Percentiles rank a stretch among this genome's conserved stretches.
These are phyloP conservation scores for Coemansia sp. DNA, from an alignment of 192 early-diverging fungal species.

Conservation along the genomic window DNA sequence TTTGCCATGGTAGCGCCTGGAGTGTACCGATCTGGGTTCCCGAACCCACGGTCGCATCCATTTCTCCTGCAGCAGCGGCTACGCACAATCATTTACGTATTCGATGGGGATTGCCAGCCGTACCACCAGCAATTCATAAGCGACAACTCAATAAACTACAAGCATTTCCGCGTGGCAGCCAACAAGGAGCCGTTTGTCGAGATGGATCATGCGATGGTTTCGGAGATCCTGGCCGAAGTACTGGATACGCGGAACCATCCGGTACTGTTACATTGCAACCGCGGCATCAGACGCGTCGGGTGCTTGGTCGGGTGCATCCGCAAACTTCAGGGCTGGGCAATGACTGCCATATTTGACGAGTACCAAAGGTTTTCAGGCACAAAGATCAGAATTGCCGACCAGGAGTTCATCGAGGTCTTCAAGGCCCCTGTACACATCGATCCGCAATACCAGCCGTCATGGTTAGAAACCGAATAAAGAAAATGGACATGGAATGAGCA, in stretches of 20 bases:
- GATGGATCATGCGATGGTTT: constrained; percentile 36
- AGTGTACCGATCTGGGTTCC: constrained; percentile 93
- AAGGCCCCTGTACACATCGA: constrained; percentile 25
- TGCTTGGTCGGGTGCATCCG: constrained; percentile 92
- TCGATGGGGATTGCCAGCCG: constrained; percentile 70
- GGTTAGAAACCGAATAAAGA: constrained; percentile 21
- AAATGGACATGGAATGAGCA: too few species aligned
- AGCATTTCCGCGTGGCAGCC: constrained; percentile 79
- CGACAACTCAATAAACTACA: constrained; percentile 69
- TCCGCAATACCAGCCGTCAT: constrained; percentile 22
- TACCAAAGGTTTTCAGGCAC: constrained; percentile 91
- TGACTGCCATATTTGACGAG: constrained; percentile 97
- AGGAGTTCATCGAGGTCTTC: constrained; percentile 74
- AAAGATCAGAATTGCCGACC: constrained; percentile 86
- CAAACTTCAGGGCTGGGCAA: constrained; percentile 93
- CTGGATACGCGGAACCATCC: constrained; percentile 54
- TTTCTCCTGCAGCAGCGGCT: constrained; percentile 85
- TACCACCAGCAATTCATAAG: constrained; percentile 71
- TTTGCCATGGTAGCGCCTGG: constrained; percentile 93
- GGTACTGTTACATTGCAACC: constrained; percentile 90
- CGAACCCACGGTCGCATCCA: constrained; percentile 85
- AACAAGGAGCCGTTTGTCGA: constrained; percentile 73
- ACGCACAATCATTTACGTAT: constrained; percentile 84
- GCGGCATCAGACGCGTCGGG: constrained; percentile 92
- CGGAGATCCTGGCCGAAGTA: constrained; percentile 34